Percentiles rank a stretch among this genome's conserved stretches.
These are phyloP conservation scores for Talaromyces sp. DNA, from an alignment of 2,329 filamentous ascomycete species.

Conservation along the genomic window DNA sequence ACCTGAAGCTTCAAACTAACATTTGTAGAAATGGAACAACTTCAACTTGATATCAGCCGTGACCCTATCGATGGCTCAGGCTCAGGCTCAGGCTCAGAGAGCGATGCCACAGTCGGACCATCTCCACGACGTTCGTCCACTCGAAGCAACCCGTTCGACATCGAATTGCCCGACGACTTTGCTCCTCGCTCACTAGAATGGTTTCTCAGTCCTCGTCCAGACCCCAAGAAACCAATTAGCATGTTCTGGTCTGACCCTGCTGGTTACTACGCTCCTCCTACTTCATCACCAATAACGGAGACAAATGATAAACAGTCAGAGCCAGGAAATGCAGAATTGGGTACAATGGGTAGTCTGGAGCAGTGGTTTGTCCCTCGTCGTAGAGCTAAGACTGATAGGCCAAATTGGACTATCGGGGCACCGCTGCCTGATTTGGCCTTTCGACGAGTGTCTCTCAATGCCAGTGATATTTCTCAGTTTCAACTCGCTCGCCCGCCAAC, in stretches of 20 bases:
- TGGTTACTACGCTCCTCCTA: constrained; percentile 7
- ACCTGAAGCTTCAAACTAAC: neutral
- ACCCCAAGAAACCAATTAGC: constrained; percentile 6
- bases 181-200: constrained; percentile 8
- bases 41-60: neutral
- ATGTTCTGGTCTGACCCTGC: constrained; percentile 13
- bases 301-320: neutral
- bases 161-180: constrained; percentile 9
- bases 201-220: constrained; percentile 12
- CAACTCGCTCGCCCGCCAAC: constrained; percentile 13
- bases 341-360: constrained; percentile 11
- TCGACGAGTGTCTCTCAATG: constrained; percentile 2
- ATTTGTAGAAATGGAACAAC: neutral
- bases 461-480: constrained; percentile 12
- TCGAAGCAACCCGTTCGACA: constrained; percentile 11
- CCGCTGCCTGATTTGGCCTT: constrained; percentile 3
- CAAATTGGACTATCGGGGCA: constrained; percentile 13
- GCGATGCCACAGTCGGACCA: neutral
- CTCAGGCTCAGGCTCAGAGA: neutral
- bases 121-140: neutral
- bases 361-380: constrained; percentile 5
- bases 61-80: neutral
- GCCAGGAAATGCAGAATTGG: neutral
- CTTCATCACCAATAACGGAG: neutral
- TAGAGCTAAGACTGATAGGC: neutral